These are phyloP conservation scores for Phascolomyces articulosus DNA, from an alignment of 371 early-diverging fungal genomes.

Conservation along the genomic window DNA sequence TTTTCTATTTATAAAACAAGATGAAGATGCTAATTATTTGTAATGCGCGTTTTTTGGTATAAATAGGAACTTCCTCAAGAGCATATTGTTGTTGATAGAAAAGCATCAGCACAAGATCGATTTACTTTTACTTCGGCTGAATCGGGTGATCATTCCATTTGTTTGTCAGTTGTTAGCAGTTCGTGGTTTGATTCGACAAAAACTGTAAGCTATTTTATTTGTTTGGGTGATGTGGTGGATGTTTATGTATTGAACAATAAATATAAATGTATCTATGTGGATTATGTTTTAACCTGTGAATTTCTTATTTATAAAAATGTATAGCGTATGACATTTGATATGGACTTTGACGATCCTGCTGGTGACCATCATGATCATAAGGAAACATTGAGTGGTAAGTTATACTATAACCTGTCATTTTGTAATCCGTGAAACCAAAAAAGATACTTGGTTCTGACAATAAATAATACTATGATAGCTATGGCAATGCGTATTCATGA, in stretches of 20 bases:
- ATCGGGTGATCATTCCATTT: constrained; percentile 90
- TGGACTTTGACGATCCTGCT: constrained; percentile 77
- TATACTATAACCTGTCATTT: neutral
- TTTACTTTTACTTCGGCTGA: constrained; percentile 90
- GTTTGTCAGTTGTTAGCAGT: constrained; percentile 65
- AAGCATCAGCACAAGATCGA: constrained; percentile 70
- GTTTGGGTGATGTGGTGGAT: no score
- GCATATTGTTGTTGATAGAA: constrained; percentile 71
- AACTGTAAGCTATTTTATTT: constrained; percentile 42
- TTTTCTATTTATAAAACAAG: constrained; percentile 9
- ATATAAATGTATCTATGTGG: no score
- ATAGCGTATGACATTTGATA: constrained; percentile 69
- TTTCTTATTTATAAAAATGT: neutral
- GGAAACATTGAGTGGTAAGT: constrained; percentile 59
- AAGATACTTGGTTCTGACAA: neutral
- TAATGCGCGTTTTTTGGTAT: neutral
- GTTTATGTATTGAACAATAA: no score
- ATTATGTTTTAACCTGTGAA: no score
- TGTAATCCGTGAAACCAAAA: neutral
- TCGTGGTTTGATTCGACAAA: constrained; percentile 63
- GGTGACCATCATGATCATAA: constrained; percentile 61
- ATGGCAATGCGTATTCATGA: constrained; percentile 76
- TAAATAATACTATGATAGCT: constrained; percentile 35
- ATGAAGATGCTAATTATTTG: neutral
- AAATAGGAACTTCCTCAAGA: constrained; percentile 59